Evolutionary conservation across 805 yeast genomes (phyloP).

Genomic region (Candida hispaniensis): DNA sequence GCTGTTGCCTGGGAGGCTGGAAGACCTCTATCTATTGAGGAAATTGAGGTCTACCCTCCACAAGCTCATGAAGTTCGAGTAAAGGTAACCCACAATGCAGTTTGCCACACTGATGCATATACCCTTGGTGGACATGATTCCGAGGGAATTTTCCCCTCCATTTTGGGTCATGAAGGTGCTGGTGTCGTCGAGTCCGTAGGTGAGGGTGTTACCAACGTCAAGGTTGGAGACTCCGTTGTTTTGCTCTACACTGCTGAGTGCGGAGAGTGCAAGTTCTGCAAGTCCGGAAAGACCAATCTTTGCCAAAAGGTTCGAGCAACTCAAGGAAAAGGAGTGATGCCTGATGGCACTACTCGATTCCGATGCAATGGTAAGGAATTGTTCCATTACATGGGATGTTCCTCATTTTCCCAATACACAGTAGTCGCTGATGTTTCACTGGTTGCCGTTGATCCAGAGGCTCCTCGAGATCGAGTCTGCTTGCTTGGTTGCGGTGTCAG

Average conservation of each 20-base stretch:
- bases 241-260: slow-evolving; percentile 97
- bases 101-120: slow-evolving; percentile 97
- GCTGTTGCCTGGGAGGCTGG: slow-evolving; percentile 98
- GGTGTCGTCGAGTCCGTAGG: slow-evolving; percentile 94
- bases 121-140: slow-evolving; percentile 92
- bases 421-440: slow-evolving; percentile 96
- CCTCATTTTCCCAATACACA: slow-evolving; percentile 93
- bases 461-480: slow-evolving; percentile 79
- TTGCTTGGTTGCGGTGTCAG: slow-evolving; percentile 97
- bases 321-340: slow-evolving; percentile 98
- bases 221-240: slow-evolving; percentile 88
- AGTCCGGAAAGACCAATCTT: slow-evolving; percentile 88
- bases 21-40: slow-evolving; percentile 62
- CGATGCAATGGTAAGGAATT: slow-evolving; percentile 62
- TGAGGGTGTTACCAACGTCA: slow-evolving; percentile 82
- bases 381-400: slow-evolving; percentile 95
- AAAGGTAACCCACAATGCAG: slow-evolving; percentile 79
- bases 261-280: slow-evolving; percentile 87
- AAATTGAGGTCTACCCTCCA: slow-evolving; percentile 86
- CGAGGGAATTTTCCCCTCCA: slow-evolving; percentile 88
- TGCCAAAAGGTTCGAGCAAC: slow-evolving; percentile 95
- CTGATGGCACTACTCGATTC: slow-evolving; percentile 94
- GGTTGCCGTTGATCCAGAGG: slow-evolving; percentile 78
- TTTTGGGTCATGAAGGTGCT: slow-evolving; percentile 97
- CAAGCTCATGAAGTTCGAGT: slow-evolving; percentile 96